phyloP scores from a whole-genome alignment of 2,329 filamentous ascomycete genomes.

The Ceratocystis colombiana region DNA sequence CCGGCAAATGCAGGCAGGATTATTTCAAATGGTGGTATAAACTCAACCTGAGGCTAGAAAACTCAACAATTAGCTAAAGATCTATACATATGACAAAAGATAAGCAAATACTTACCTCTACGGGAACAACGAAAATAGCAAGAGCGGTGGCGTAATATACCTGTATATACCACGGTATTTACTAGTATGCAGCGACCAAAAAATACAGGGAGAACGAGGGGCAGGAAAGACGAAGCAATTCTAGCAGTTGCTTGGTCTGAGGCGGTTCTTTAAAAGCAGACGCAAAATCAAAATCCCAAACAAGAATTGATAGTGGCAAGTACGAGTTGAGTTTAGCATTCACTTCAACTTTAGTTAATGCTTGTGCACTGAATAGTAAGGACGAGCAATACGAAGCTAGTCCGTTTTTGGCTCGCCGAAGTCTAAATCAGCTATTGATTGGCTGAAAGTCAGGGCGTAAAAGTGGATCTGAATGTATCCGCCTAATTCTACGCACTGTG shows the following conservation, averaged over 20 bases:
- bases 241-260: no score
- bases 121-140: neutral
- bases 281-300: no score
- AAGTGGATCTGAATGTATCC: neutral
- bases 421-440: conserved; percentile 10
- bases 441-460: neutral
- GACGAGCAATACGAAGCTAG: conserved; percentile 23
- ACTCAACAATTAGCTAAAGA: neutral
- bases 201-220: neutral
- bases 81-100: neutral
- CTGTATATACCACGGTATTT: no score
- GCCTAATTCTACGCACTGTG: neutral
- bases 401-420: conserved; percentile 26
- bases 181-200: neutral
- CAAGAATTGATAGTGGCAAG: no score
- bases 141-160: no score
- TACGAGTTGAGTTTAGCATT: no score
- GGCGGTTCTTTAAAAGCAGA: no score
- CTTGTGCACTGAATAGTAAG: neutral
- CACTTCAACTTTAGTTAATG: no score
- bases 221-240: no score
- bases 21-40: neutral
- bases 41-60: neutral
- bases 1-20: neutral
- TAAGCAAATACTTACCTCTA: neutral